Evolutionary conservation across 768 basidiomycete genomes (phyloP).

Genomic region (Tylopilus subfusipes): DNA sequence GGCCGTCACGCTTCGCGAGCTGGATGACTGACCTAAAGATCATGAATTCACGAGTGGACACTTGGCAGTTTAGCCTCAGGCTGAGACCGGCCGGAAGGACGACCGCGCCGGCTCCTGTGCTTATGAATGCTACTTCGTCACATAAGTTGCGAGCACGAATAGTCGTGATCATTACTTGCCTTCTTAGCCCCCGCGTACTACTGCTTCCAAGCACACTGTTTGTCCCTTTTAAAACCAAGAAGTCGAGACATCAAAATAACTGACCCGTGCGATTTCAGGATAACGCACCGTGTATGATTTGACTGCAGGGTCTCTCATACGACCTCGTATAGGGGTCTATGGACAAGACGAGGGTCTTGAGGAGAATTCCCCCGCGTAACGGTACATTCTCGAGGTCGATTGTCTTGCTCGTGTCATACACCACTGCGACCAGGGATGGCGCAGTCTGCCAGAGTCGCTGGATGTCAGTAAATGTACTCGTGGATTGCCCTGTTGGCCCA

Average conservation of each 20-base stretch:
- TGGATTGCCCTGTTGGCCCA: neutral
- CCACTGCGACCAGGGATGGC: constrained; percentile 38
- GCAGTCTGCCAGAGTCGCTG: neutral
- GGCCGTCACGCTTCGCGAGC: constrained; percentile 45
- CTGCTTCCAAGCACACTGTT: constrained; percentile 18
- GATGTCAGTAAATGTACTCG: neutral
- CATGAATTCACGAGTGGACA: constrained; percentile 1
- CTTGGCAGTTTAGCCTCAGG: too few relatives aligned
- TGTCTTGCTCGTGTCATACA: constrained; percentile 41
- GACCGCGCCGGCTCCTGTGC: constrained; percentile 45
- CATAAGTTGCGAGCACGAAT: neutral
- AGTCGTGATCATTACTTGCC: constrained; percentile 17
- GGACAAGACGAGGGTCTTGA: constrained; percentile 48
- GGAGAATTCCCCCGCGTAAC: constrained; percentile 45
- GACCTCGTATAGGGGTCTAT: constrained; percentile 46
- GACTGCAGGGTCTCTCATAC: constrained; percentile 33
- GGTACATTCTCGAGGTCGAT: constrained; percentile 50
- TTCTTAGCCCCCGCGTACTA: constrained; percentile 16
- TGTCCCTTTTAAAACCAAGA: constrained; percentile 21
- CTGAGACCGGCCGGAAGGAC: too few relatives aligned
- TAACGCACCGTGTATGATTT: constrained; percentile 12
- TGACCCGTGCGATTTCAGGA: too few relatives aligned
- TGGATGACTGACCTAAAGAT: constrained; percentile 43
- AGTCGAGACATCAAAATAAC: too few relatives aligned
- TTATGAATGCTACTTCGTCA: constrained; percentile 42